Conservation (phyloP, 345 rosid species). For the Diplotaxis tenuifolia region DNA sequence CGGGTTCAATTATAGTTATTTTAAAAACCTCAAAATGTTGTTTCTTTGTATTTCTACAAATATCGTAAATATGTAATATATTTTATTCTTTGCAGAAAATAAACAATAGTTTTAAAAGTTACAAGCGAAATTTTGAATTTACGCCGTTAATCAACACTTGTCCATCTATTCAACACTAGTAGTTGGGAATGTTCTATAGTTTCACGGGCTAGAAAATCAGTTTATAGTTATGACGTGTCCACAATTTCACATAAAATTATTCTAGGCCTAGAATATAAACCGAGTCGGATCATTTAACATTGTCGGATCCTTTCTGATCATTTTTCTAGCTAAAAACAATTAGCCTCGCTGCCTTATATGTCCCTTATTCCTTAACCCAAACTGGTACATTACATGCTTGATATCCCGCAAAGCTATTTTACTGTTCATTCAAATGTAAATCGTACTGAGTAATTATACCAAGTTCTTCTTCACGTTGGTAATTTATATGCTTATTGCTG, state of each 20-base stretch:
- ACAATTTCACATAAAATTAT: background rate
- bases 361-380: too few species aligned
- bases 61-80: background rate
- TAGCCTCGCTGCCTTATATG: background rate
- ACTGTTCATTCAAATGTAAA: background rate
- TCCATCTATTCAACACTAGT: background rate
- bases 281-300: background rate
- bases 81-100: too few species aligned
- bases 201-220: background rate
- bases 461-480: background rate
- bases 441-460: background rate
- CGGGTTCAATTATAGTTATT: background rate
- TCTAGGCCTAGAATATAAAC: background rate
- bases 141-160: conserved; percentile 5
- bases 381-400: too few species aligned
- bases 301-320: background rate
- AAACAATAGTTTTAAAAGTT: background rate
- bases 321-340: background rate
- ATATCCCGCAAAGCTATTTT: background rate
- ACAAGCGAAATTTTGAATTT: background rate
- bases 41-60: background rate
- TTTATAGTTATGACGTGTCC: background rate
- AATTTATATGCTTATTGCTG: background rate
- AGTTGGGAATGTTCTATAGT: background rate
- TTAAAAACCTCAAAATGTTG: too few species aligned